Evolutionary conservation across 768 basidiomycete species (phyloP).

Genomic region (Hygrophorus pudorinus): DNA sequence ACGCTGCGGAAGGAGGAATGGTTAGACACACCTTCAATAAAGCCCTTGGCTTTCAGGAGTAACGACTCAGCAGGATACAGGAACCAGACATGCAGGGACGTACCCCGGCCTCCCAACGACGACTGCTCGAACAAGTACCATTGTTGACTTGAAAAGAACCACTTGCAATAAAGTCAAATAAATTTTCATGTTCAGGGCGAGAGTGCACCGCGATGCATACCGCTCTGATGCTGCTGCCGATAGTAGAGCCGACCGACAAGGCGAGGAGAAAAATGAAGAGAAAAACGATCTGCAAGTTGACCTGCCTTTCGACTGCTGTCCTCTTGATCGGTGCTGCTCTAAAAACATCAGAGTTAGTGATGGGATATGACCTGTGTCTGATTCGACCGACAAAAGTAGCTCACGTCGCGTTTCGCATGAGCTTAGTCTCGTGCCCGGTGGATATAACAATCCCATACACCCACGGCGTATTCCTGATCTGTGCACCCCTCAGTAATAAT

Average conservation of each 20-base stretch:
- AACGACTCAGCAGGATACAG: constrained; percentile 4
- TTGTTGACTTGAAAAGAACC: constrained; percentile 79
- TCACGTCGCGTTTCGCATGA: constrained; percentile 97
- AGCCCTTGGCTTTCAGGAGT: constrained; percentile 55
- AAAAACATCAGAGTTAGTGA: background rate
- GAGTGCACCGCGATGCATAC: constrained; percentile 1
- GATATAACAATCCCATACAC: constrained; percentile 90
- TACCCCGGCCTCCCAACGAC: constrained; percentile 56
- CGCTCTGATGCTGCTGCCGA: constrained; percentile 84
- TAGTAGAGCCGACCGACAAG: constrained; percentile 82
- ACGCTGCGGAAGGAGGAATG: constrained; percentile 1
- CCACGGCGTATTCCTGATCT: constrained; percentile 95
- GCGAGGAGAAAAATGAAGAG: constrained; percentile 82
- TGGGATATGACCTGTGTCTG: background rate
- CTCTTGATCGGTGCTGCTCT: constrained; percentile 96
- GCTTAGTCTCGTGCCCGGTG: constrained; percentile 96
- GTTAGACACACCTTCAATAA: constrained; percentile 63
- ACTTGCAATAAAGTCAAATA: constrained; percentile 19
- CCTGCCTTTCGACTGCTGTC: constrained; percentile 91
- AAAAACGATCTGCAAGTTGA: constrained; percentile 94
- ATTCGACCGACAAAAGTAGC: constrained; percentile 18
- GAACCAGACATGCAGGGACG: constrained; percentile 12
- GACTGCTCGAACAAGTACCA: constrained; percentile 80
- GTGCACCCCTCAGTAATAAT: constrained; percentile 87
- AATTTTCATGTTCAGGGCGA: background rate